Evolutionary conservation across 2,329 filamentous ascomycete species (phyloP), one percentile per base, ranked within the genome.

Genomic region (Orbilia ellipsospora): DNA sequence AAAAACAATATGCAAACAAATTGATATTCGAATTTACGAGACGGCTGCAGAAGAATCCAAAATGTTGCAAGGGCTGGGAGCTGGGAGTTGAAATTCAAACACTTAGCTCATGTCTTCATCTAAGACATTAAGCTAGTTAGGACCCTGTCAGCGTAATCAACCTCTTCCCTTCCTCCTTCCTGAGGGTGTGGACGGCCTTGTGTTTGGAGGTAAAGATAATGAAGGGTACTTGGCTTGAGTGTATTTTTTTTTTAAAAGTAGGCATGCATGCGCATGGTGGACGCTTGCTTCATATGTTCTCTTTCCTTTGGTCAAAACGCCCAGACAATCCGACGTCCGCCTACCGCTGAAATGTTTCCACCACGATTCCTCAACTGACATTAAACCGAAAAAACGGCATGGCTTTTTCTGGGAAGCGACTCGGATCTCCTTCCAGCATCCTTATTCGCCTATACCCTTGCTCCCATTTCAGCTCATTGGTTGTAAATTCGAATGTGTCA

Each of bases 331-430:
- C 50, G 69, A 62, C 57, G 48, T 45, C 52, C 67, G 69, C 69
- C 67, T 45, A 63, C 67, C 63, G 31, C 7, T 23, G 44, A 72
- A 59, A 55, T n/a, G 28, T 52, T 52, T 45, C 36, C 57, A 20
- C 44, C n/a, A 18, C 15, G 16, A 36, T 70, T 62, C 57, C 45
- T 70, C 59, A 70, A 70, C 66, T 70, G 66, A 70, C 66, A 63
- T 70, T 65, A 69, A 70, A 66, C 64, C 60, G 59, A 68, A 76
- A 70, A 76, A 69, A 76, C 72, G 64, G 72, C 72, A 69, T 76
- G 64, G 64, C 66, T 76, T 75, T 31, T 74, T 64, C 62, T 61
- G 63, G 50, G 64, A 70, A 51, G 57, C 64, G 66, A 69, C 72
- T 69, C 56, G 65, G 72, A 57, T 76, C 66, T 76, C 64, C 40